phyloP scores from a whole-genome alignment of 169 alveolate species.

The Eimeria falciformis region DNA sequence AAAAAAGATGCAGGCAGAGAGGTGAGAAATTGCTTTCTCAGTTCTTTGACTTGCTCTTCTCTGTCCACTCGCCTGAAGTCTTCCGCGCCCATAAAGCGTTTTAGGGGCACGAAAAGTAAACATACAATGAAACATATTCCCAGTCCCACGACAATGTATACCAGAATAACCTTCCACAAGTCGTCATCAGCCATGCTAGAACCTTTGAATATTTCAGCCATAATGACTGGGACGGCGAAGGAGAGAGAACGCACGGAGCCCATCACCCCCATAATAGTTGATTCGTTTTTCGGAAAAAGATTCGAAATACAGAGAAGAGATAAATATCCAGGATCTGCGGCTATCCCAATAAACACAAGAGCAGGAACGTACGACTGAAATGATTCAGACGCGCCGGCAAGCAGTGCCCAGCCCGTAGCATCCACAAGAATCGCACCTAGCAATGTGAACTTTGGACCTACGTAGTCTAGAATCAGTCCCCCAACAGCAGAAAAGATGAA shows the following conservation, averaged over 20 bases:
- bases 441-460: constrained; percentile 73
- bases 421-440: constrained; percentile 46
- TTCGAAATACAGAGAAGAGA: constrained; percentile 69
- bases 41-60: background rate
- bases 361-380: constrained; percentile 49
- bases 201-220: constrained; percentile 19
- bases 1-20: background rate
- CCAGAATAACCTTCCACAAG: constrained; percentile 51
- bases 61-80: background rate
- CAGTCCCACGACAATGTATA: constrained; percentile 35
- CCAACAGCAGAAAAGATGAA: constrained; percentile 68
- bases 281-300: constrained; percentile 57
- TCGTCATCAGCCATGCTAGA: background rate
- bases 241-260: constrained; percentile 76
- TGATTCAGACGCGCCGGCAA: constrained; percentile 41
- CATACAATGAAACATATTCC: constrained; percentile 1
- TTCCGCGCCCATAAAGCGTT: constrained; percentile 10
- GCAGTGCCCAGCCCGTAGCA: constrained; percentile 64
- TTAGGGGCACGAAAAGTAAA: constrained; percentile 24
- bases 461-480: constrained; percentile 57
- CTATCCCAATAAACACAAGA: constrained; percentile 57
- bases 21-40: background rate
- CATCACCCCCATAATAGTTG: constrained; percentile 51
- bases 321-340: constrained; percentile 74
- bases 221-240: constrained; percentile 73